Conservation (phyloP, 2,329 filamentous ascomycete genomes). For the Neurospora sp. region DNA sequence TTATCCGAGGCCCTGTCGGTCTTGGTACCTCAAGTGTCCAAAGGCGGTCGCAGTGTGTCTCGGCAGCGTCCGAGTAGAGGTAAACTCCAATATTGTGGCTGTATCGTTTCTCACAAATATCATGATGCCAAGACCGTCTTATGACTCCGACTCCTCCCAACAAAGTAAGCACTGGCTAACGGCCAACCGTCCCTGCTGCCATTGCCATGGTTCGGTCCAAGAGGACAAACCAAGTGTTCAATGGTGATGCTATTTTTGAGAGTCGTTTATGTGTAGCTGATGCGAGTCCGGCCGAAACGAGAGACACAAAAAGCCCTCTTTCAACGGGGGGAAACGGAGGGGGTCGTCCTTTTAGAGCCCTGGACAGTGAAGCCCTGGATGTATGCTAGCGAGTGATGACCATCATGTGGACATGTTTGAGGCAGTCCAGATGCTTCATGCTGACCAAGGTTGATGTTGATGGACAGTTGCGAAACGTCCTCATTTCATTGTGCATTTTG, state of each 20-base stretch:
- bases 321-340: background rate
- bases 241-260: too few species aligned
- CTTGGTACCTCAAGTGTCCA: background rate
- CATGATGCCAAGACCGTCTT: background rate
- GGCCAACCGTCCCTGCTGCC: too few species aligned
- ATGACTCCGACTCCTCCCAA: background rate
- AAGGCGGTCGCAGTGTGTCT: background rate
- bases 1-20: background rate
- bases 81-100: background rate
- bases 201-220: too few species aligned
- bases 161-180: background rate
- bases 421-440: background rate
- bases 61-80: background rate
- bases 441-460: background rate
- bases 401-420: background rate
- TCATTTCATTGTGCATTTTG: background rate
- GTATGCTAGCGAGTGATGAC: too few species aligned
- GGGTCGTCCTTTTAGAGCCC: background rate
- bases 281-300: slow-evolving; percentile 1
- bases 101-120: background rate
- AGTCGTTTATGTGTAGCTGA: background rate
- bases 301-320: background rate
- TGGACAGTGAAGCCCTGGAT: background rate
- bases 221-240: too few species aligned
- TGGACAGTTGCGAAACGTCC: background rate